Base-by-base conservation (phyloP, 2,329 filamentous ascomycete genomes). In the Aspergillus eucalypticola region DNA sequence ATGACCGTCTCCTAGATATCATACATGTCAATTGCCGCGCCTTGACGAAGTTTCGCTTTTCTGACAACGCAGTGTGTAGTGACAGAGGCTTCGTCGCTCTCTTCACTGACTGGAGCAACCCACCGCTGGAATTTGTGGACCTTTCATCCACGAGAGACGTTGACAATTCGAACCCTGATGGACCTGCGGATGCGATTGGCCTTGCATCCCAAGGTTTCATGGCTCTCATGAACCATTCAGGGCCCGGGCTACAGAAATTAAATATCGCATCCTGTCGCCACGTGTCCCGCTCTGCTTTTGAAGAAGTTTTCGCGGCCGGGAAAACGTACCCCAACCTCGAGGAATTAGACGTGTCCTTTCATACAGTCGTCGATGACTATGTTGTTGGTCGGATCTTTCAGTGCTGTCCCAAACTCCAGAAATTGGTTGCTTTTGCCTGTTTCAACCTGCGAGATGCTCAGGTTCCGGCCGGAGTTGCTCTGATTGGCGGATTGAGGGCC, bases 251-350 rank as follows among this genome's bases (percentile, higher is more conserved):
- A 2, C 82, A 83, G 60, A 79, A 84, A 42, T 80, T 98, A 35
- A 90, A 96, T 70, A 81, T 97, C n/a, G 86, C 91, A 13, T 90
- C 89, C 0, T 96, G 92, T 71, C 88, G 94, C 3, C 90, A 96
- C 73, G 93, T 98, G 64, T 84, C 86, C 1, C 81, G 84, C 35
- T 78, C 84, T 15, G 87, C 90, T 0, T 92, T 96, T 60, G 86
- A 91, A 63, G 83, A 88, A 8, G 88, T 90, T 0, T 97, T 98
- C 69, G 80, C 83, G 56, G 75, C 78, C 8, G 82, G 81, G 23
- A 84, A 83, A 48, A 71, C 65, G 21, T 97, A 96, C 66, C 86
- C 89, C 0, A 80, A 86, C 10, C 81, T 98, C 35, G 79, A 81
- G 61, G 84, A 89, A 59, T 79, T 96, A 46, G 92, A 96, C 72